Conservation (phyloP, 2,329 filamentous ascomycete genomes). For the Penicillium sp. region DNA sequence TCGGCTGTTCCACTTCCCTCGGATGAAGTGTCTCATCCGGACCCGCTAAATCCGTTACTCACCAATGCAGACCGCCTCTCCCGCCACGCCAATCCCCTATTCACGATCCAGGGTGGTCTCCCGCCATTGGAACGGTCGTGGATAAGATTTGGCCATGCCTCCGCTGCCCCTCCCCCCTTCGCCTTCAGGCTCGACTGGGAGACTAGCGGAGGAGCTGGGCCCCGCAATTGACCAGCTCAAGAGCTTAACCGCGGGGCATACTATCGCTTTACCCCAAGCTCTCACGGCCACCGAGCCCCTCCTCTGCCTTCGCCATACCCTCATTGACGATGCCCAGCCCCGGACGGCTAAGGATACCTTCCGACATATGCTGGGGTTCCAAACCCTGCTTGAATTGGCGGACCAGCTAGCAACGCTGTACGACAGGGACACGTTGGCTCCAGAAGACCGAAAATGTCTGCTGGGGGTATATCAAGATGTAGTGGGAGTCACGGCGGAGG, state of each 20-base stretch:
- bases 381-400: constrained; percentile 63
- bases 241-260: constrained; percentile 26
- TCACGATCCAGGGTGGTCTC: constrained; percentile 33
- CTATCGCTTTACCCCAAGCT: constrained; percentile 29
- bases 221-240: constrained; percentile 38
- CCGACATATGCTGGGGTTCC: constrained; percentile 71
- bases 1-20: not conserved
- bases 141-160: constrained; percentile 31
- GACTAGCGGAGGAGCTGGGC: constrained; percentile 34
- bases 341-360: constrained; percentile 69
- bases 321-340: constrained; percentile 49
- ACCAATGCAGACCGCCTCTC: constrained; percentile 34
- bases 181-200: constrained; percentile 31
- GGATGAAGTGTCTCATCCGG: constrained; percentile 12
- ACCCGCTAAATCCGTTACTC: constrained; percentile 19
- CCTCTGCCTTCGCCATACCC: constrained; percentile 60
- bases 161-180: constrained; percentile 25
- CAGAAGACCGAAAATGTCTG: constrained; percentile 59
- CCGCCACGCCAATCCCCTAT: constrained; percentile 26
- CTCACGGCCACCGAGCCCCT: constrained; percentile 51
- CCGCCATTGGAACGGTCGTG: constrained; percentile 30
- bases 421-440: constrained; percentile 54
- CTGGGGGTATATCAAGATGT: constrained; percentile 58
- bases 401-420: constrained; percentile 70
- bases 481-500: constrained; percentile 61